Conservation (phyloP, 192 early-diverging fungal species). For the Geosiphon pyriformis region DNA sequence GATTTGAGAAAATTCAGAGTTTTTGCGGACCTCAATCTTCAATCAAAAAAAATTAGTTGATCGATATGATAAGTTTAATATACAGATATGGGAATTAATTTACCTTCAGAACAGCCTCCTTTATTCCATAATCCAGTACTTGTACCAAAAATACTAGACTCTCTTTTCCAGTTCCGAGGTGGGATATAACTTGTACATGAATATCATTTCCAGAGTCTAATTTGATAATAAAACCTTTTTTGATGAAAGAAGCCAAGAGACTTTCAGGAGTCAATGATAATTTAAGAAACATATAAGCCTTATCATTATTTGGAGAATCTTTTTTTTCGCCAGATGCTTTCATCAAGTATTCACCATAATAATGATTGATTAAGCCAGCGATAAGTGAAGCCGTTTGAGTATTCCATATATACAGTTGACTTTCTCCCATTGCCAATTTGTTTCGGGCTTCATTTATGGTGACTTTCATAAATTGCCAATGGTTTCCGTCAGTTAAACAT, state of each 20-base stretch:
- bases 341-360: background rate
- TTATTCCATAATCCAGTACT: slow-evolving; percentile 22
- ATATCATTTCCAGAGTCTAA: slow-evolving; percentile 21
- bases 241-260: slow-evolving; percentile 22
- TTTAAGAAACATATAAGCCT: slow-evolving; percentile 16
- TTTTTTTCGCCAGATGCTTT: slow-evolving; percentile 11
- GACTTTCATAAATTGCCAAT: too few relatives aligned
- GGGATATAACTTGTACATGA: too few relatives aligned
- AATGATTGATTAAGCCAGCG: too few relatives aligned
- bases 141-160: slow-evolving; percentile 19
- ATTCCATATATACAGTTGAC: slow-evolving; percentile 5
- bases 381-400: background rate
- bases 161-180: too few relatives aligned
- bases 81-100: slow-evolving; percentile 14
- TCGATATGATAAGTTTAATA: slow-evolving; percentile 16
- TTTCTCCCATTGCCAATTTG: too few relatives aligned
- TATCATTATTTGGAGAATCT: too few relatives aligned
- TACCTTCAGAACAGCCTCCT: slow-evolving; percentile 23
- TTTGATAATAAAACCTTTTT: slow-evolving; percentile 12
- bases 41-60: too few relatives aligned
- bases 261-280: slow-evolving; percentile 19
- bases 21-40: too few relatives aligned
- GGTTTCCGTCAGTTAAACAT: too few relatives aligned
- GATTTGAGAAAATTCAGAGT: too few relatives aligned
- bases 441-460: too few relatives aligned